phyloP scores from a whole-genome alignment of 2,329 filamentous ascomycete genomes.

The Coleophoma eucalyptorum region DNA sequence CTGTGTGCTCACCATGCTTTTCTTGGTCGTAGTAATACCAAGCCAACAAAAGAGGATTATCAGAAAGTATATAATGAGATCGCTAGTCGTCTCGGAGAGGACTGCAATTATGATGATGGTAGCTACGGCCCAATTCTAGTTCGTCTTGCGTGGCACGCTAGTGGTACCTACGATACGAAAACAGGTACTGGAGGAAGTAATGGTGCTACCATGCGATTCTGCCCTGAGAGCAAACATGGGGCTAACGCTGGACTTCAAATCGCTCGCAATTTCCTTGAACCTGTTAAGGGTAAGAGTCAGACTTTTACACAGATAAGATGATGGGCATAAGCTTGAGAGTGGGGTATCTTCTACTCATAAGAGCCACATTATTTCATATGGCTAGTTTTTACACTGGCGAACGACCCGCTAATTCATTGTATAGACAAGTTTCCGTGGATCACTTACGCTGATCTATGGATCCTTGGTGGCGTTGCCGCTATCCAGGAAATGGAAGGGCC shows the following conservation, averaged over 20 bases:
- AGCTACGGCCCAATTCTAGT: slow-evolving; percentile 91
- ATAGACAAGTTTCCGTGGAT: slow-evolving; percentile 88
- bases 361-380: no score
- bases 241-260: slow-evolving; percentile 87
- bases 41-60: slow-evolving; percentile 66
- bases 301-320: no score
- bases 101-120: slow-evolving; percentile 94
- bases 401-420: background rate
- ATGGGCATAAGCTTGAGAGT: background rate
- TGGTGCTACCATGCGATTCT: slow-evolving; percentile 94
- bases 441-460: slow-evolving; percentile 95
- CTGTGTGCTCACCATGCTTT: slow-evolving; percentile 51
- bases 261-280: slow-evolving; percentile 90
- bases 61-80: slow-evolving; percentile 92
- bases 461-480: slow-evolving; percentile 76
- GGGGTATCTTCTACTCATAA: slow-evolving; percentile 10
- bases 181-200: slow-evolving; percentile 92
- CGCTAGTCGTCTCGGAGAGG: slow-evolving; percentile 74
- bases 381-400: no score
- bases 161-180: slow-evolving; percentile 85
- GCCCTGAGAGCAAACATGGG: slow-evolving; percentile 83
- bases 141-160: slow-evolving; percentile 90
- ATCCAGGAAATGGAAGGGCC: slow-evolving; percentile 96
- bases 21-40: slow-evolving; percentile 28
- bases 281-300: slow-evolving; percentile 67